Evolutionary conservation across 495 filamentous ascomycete genomes (phyloP).

Genomic region (Chaetomium cochliodes): DNA sequence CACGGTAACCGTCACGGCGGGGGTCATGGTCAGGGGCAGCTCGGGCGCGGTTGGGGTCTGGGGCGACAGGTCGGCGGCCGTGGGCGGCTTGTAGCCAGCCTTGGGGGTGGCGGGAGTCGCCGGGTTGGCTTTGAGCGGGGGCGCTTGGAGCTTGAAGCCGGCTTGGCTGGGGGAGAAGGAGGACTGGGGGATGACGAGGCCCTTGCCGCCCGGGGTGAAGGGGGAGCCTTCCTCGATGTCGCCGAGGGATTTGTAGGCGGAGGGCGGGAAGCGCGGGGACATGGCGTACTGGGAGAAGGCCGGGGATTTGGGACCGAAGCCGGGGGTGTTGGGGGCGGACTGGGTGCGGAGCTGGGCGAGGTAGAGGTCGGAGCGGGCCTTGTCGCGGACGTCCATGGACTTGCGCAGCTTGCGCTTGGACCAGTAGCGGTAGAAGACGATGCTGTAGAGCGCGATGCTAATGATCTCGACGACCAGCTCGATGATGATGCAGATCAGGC

Average conservation of each 20-base stretch:
- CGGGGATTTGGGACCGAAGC: conserved; percentile 67
- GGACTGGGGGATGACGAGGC: conserved; percentile 46
- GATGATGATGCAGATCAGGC: conserved; percentile 93
- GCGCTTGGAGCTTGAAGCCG: conserved; percentile 80
- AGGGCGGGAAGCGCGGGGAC: conserved; percentile 56
- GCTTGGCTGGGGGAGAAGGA: conserved; percentile 41
- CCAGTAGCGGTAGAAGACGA: conserved; percentile 95
- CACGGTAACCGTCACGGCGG: conserved; percentile 28
- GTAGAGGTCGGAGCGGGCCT: conserved; percentile 89
- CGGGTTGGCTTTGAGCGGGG: conserved; percentile 71
- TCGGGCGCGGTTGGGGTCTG: conserved; percentile 21
- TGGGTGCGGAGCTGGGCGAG: conserved; percentile 90
- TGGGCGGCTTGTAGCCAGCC: conserved; percentile 51
- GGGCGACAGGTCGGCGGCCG: conserved; percentile 21
- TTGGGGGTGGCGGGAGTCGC: conserved; percentile 73
- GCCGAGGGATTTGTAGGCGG: conserved; percentile 47
- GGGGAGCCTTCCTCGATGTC: conserved; percentile 49
- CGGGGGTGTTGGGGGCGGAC: conserved; percentile 91
- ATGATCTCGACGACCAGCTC: conserved; percentile 92
- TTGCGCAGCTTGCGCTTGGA: conserved; percentile 91
- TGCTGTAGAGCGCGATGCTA: conserved; percentile 85
- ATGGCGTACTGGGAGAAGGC: conserved; percentile 53
- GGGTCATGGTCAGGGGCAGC: too few species aligned
- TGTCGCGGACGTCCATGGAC: conserved; percentile 93
- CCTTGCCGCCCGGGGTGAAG: conserved; percentile 47